These are phyloP conservation scores for Ustilago curta DNA, from an alignment of 1,284 basidiomycete genomes.

Conservation along the genomic window DNA sequence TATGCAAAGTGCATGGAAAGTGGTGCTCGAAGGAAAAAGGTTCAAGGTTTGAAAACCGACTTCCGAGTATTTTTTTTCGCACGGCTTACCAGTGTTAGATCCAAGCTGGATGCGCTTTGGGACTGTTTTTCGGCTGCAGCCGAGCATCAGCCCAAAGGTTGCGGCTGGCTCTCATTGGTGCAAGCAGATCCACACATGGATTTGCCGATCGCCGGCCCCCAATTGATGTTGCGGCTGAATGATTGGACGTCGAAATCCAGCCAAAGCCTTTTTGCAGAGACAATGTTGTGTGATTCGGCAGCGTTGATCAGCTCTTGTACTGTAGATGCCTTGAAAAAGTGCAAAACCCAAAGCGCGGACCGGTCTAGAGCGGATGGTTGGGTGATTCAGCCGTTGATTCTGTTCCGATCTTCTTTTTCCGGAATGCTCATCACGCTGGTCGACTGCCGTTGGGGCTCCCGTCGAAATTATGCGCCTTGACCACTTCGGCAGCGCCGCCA, in stretches of 20 bases:
- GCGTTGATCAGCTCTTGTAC: no score
- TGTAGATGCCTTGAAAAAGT: no score
- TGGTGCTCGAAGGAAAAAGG: no score
- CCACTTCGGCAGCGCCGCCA: neutral
- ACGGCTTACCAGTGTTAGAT: constrained; percentile 1
- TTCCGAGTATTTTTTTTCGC: neutral
- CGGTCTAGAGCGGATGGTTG: neutral
- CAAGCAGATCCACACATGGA: neutral
- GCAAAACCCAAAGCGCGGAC: no score
- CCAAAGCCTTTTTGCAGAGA: no score
- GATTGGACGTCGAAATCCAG: neutral
- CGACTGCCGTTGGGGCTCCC: neutral
- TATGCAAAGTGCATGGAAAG: no score
- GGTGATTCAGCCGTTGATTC: constrained; percentile 2
- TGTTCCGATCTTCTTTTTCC: neutral
- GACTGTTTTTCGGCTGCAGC: neutral
- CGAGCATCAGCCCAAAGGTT: neutral
- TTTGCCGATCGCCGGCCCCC: neutral
- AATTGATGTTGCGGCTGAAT: neutral
- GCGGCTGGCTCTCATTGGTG: neutral
- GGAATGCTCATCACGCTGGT: no score
- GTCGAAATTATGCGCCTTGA: constrained; percentile 2
- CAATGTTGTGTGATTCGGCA: no score
- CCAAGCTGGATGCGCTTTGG: neutral
- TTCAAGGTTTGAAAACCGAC: neutral